These are phyloP conservation scores for Ormosia emarginata DNA, from an alignment of 306 rosid species.

Conservation along the genomic window DNA sequence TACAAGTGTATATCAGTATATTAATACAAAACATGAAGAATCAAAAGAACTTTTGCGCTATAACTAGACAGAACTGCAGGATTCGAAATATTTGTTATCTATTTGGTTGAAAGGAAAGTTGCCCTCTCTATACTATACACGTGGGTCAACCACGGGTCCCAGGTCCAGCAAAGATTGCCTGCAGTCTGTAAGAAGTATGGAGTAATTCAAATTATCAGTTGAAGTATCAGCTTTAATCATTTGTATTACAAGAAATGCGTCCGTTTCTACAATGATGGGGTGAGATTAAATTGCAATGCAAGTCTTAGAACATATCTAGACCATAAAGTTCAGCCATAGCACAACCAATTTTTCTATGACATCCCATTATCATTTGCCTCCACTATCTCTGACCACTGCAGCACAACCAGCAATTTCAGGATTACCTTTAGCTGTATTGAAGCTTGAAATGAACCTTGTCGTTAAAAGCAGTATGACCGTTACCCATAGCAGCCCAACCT, in stretches of 20 bases:
- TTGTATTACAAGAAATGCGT: not conserved
- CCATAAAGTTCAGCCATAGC: constrained; percentile 3
- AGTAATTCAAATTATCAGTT: not conserved
- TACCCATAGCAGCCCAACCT: not conserved
- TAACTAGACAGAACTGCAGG: not conserved
- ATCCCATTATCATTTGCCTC: not conserved
- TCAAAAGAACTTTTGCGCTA: not conserved
- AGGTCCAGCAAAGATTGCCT: not conserved
- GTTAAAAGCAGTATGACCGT: not conserved
- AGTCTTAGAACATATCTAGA: not conserved
- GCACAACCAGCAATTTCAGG: constrained; percentile 1
- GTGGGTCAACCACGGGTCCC: too few species aligned
- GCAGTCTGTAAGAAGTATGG: not conserved
- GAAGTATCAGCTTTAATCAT: not conserved
- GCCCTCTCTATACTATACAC: not conserved
- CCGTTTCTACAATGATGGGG: not conserved
- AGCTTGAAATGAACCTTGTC: not conserved
- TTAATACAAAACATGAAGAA: not conserved
- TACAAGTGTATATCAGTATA: not conserved
- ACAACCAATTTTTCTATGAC: not conserved
- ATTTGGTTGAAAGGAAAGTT: not conserved
- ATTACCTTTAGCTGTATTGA: not conserved
- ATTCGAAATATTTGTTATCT: not conserved
- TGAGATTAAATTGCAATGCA: not conserved
- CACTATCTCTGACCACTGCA: constrained; percentile 1